Percentiles rank a stretch among this genome's conserved stretches.
Conservation (phyloP, 2,329 filamentous ascomycete species). For the Aspergillus ustus region DNA sequence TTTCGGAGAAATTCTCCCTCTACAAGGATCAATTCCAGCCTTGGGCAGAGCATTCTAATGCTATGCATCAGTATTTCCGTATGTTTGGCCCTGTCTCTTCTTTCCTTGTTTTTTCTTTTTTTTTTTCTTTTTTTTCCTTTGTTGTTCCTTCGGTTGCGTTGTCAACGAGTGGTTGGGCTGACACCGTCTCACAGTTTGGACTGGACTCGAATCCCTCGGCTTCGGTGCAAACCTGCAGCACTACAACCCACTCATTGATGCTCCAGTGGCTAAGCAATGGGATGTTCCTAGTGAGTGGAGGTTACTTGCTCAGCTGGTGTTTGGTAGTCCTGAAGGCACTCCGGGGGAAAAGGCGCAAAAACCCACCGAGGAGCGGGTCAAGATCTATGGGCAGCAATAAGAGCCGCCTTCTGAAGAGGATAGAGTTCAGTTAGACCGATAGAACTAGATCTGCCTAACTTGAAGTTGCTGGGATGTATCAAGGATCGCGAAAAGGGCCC, state of each 20-base stretch:
- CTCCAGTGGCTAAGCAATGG: slow-evolving; percentile 71
- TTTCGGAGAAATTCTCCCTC: slow-evolving; percentile 70
- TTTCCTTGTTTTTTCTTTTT: too few relatives aligned
- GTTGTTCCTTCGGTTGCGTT: background rate
- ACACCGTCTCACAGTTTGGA: slow-evolving; percentile 63
- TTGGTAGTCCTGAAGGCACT: slow-evolving; percentile 65
- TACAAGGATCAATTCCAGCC: slow-evolving; percentile 80
- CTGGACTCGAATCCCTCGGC: slow-evolving; percentile 79
- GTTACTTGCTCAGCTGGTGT: slow-evolving; percentile 82
- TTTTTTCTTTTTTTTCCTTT: background rate
- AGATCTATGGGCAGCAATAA: slow-evolving; percentile 57
- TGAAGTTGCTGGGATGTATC: background rate
- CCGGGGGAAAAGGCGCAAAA: slow-evolving; percentile 67
- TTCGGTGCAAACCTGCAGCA: slow-evolving; percentile 90
- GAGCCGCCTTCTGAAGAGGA: background rate
- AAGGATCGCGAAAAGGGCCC: background rate
- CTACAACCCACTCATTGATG: slow-evolving; percentile 86
- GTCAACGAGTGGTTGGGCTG: background rate
- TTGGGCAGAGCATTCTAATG: slow-evolving; percentile 77
- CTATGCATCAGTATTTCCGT: slow-evolving; percentile 77
- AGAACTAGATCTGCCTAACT: background rate
- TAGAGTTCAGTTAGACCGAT: background rate
- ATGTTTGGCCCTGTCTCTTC: slow-evolving; percentile 24
- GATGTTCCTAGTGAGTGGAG: slow-evolving; percentile 73
- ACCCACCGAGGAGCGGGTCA: slow-evolving; percentile 69